phyloP scores from a whole-genome alignment of 2,329 filamentous ascomycete species.

The Fusarium concolor region DNA sequence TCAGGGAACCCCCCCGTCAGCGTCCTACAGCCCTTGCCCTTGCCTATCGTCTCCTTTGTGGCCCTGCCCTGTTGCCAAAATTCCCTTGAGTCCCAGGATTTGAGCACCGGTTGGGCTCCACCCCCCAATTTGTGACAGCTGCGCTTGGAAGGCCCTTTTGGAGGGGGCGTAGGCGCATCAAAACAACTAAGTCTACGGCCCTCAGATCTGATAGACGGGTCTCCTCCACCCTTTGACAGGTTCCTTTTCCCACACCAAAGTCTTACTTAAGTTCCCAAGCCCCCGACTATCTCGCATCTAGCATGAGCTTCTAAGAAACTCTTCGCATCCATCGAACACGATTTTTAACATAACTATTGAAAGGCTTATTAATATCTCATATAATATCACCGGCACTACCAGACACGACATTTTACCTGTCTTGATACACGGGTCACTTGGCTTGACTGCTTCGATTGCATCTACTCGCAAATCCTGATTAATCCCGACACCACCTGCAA shows the following conservation, averaged over 20 bases:
- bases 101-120: constrained; percentile 40
- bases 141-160: constrained; percentile 38
- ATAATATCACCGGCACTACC: constrained; percentile 21
- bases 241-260: constrained; percentile 45
- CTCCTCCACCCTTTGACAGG: constrained; percentile 46
- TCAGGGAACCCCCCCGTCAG: constrained; percentile 43
- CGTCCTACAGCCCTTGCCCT: constrained; percentile 35
- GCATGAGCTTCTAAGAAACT: constrained; percentile 35
- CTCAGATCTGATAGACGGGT: constrained; percentile 48
- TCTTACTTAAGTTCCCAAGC: constrained; percentile 49
- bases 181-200: constrained; percentile 39
- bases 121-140: constrained; percentile 46
- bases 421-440: constrained; percentile 24
- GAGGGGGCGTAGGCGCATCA: constrained; percentile 40
- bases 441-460: constrained; percentile 15
- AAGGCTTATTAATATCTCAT: constrained; percentile 30
- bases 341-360: constrained; percentile 13
- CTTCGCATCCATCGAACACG: constrained; percentile 33
- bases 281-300: constrained; percentile 40
- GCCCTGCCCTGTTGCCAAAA: constrained; percentile 37
- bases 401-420: constrained; percentile 20
- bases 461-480: constrained; percentile 24
- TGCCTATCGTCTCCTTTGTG: constrained; percentile 32
- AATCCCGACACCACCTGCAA: constrained; percentile 30
- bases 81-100: constrained; percentile 45